These are phyloP conservation scores for Lodderomyces jiufengensis DNA, from an alignment of 1,139 yeast species.

Conservation along the genomic window DNA sequence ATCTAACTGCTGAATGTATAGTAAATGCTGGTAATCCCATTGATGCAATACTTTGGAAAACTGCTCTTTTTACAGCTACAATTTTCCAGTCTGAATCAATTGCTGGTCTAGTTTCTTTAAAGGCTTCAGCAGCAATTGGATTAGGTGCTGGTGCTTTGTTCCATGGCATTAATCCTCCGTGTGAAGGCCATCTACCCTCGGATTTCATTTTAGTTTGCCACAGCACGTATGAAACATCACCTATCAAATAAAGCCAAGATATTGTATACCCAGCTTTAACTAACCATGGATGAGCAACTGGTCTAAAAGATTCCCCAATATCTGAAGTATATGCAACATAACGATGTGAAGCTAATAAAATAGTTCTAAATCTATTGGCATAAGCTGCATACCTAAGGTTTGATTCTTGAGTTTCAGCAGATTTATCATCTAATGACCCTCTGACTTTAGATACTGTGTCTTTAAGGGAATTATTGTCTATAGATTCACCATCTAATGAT, in stretches of 20 bases:
- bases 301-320: slow-evolving; percentile 86
- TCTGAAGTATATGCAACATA: slow-evolving; percentile 87
- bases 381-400: slow-evolving; percentile 76
- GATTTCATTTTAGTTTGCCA: slow-evolving; percentile 71
- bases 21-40: slow-evolving; percentile 90
- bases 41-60: slow-evolving; percentile 77
- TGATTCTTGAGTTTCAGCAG: slow-evolving; percentile 35
- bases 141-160: slow-evolving; percentile 41
- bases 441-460: slow-evolving; percentile 15
- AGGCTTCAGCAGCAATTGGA: slow-evolving; percentile 35
- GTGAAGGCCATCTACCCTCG: slow-evolving; percentile 61
- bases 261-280: slow-evolving; percentile 69
- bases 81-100: slow-evolving; percentile 62
- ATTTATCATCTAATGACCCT: slow-evolving; percentile 9
- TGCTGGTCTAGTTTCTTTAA: slow-evolving; percentile 22
- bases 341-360: slow-evolving; percentile 71
- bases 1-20: slow-evolving; percentile 74
- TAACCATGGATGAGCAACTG: slow-evolving; percentile 68
- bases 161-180: slow-evolving; percentile 64
- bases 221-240: slow-evolving; percentile 74
- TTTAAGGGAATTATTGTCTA: background rate
- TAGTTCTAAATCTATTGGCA: slow-evolving; percentile 69
- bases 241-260: slow-evolving; percentile 73
- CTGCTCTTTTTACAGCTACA: slow-evolving; percentile 63
- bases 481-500: slow-evolving; percentile 7